phyloP scores from a whole-genome alignment of 768 basidiomycete genomes.

The Termitomyces sp. region DNA sequence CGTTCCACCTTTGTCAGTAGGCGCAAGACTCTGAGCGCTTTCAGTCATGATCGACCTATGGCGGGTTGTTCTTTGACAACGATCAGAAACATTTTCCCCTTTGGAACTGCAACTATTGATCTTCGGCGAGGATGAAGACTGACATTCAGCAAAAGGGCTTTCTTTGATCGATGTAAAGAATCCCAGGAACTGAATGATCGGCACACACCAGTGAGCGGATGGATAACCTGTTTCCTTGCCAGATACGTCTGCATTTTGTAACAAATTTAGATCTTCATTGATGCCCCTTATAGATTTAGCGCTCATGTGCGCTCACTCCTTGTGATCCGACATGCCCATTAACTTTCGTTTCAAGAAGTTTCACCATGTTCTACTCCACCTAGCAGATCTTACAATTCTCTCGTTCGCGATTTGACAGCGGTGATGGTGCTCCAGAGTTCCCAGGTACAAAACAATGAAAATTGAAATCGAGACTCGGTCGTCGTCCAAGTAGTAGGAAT shows the following conservation, averaged over 20 bases:
- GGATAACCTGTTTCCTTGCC: background rate
- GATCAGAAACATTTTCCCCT: background rate
- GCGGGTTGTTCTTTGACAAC: background rate
- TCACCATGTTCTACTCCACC: background rate
- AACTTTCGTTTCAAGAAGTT: constrained; percentile 11
- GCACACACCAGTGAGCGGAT: background rate
- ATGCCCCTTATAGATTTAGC: background rate
- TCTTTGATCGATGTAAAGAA: background rate
- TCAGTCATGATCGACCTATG: too few species aligned
- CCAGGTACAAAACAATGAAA: background rate
- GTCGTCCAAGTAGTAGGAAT: background rate
- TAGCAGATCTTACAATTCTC: background rate
- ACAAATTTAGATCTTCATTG: background rate
- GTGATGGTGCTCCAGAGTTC: background rate
- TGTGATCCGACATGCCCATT: constrained; percentile 14
- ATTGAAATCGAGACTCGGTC: background rate
- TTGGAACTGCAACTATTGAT: background rate
- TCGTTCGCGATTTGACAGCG: background rate
- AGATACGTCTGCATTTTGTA: background rate
- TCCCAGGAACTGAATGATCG: background rate
- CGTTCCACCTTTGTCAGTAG: background rate
- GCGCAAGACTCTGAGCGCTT: too few species aligned
- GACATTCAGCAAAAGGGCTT: background rate
- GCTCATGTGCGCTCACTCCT: constrained; percentile 15
- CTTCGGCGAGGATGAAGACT: background rate